phyloP scores from a whole-genome alignment of 805 yeast species.

The Suhomyces prunicola region DNA sequence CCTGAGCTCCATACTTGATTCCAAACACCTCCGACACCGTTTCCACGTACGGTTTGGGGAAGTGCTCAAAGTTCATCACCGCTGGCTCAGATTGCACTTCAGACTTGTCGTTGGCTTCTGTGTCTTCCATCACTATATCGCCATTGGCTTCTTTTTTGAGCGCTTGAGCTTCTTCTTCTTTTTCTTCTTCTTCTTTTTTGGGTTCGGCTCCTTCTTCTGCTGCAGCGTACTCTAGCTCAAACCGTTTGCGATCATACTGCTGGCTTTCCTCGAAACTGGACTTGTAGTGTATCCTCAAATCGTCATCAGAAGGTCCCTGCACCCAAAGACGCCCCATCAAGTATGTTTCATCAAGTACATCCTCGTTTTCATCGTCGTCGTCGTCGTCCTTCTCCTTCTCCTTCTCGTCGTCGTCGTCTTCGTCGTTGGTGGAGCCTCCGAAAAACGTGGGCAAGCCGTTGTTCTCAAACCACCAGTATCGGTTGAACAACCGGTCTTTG shows the following conservation, averaged over 20 bases:
- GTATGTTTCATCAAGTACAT: conserved; percentile 52
- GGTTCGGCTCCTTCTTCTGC: not conserved
- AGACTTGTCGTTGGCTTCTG: not conserved
- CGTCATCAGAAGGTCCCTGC: conserved; percentile 74
- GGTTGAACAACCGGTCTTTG: conserved; percentile 74
- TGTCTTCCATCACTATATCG: not conserved
- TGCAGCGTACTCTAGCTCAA: conserved; percentile 10
- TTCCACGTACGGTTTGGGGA: conserved; percentile 18
- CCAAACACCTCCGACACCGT: conserved; percentile 29
- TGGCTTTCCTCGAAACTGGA: conserved; percentile 1
- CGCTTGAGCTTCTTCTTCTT: not conserved
- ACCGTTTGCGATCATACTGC: not conserved
- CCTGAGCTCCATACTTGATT: conserved; percentile 22
- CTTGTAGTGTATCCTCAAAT: conserved; percentile 29
- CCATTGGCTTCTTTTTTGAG: not conserved
- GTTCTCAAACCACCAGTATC: conserved; percentile 94
- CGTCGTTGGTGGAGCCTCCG: conserved; percentile 37
- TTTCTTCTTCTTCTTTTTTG: not conserved
- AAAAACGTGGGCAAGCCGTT: conserved; percentile 68
- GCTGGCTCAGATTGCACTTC: not conserved
- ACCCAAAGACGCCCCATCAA: conserved; percentile 85
- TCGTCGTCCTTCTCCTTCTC: conserved; percentile 17
- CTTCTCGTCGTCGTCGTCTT: conserved; percentile 36
- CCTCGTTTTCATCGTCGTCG: conserved; percentile 43
- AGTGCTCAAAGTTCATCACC: conserved; percentile 16